Conservation (phyloP, 2,329 filamentous ascomycete species). For the Sporothrix dimorphospora region DNA sequence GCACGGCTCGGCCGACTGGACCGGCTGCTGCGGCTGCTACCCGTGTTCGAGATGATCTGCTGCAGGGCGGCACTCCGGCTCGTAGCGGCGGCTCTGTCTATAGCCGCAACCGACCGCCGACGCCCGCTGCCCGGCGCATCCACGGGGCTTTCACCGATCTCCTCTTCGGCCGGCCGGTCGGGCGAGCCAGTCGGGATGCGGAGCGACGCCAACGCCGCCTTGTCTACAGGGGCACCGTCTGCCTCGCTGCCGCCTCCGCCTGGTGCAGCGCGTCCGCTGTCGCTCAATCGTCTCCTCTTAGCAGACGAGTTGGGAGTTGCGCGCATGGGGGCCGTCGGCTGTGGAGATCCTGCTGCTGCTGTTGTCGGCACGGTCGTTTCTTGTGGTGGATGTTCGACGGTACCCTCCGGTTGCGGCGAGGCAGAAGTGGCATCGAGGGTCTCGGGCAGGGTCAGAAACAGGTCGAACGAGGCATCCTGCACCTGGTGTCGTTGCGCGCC, state of each 20-base stretch:
- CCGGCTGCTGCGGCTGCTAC: slow-evolving; percentile 34
- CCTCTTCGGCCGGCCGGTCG: slow-evolving; percentile 41
- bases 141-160: slow-evolving; percentile 57
- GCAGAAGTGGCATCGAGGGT: slow-evolving; percentile 27
- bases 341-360: slow-evolving; percentile 8
- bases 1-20: slow-evolving; percentile 9
- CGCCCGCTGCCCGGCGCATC: slow-evolving; percentile 60
- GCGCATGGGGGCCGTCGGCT: slow-evolving; percentile 32
- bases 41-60: slow-evolving; percentile 42
- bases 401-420: slow-evolving; percentile 31
- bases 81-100: slow-evolving; percentile 42
- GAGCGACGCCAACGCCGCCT: not conserved
- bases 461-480: slow-evolving; percentile 62
- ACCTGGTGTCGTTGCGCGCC: slow-evolving; percentile 64
- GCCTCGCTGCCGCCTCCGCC: not conserved
- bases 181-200: not conserved
- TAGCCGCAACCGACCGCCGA: slow-evolving; percentile 44
- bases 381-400: not conserved
- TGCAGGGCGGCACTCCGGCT: slow-evolving; percentile 46
- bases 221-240: not conserved
- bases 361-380: not conserved
- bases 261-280: slow-evolving; percentile 3
- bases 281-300: slow-evolving; percentile 49
- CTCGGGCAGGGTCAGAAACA: slow-evolving; percentile 46
- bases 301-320: slow-evolving; percentile 53